These are phyloP conservation scores for Leccinum incarnatum DNA, from an alignment of 768 basidiomycete species.

Conservation along the genomic window DNA sequence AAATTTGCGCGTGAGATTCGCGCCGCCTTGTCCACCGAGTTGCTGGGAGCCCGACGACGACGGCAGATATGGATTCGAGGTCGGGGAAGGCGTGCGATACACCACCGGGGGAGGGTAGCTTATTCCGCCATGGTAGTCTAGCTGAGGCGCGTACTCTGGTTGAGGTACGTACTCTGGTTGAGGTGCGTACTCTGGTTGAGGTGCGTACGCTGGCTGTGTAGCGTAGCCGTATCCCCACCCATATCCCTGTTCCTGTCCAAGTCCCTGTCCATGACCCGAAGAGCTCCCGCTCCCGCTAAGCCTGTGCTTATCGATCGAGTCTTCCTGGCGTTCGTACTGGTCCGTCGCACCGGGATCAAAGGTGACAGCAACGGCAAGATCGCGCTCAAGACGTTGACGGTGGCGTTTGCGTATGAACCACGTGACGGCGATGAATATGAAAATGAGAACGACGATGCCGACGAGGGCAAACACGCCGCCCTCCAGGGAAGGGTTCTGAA, in stretches of 20 bases:
- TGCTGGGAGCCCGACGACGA: constrained; percentile 14
- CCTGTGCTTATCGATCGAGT: constrained; percentile 18
- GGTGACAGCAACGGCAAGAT: constrained; percentile 43
- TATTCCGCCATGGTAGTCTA: constrained; percentile 19
- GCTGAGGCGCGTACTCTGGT: constrained; percentile 18
- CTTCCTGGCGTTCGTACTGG: constrained; percentile 26
- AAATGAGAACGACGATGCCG: constrained; percentile 45
- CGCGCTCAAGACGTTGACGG: constrained; percentile 36
- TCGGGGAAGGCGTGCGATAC: constrained; percentile 7
- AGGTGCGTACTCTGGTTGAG: constrained; percentile 14
- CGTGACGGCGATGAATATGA: constrained; percentile 44
- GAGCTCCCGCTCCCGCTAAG: constrained; percentile 21
- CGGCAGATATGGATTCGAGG: constrained; percentile 6
- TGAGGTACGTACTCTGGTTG: constrained; percentile 18
- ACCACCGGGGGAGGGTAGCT: constrained; percentile 10
- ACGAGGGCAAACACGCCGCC: constrained; percentile 55
- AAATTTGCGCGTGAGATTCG: constrained; percentile 34
- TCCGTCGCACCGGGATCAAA: constrained; percentile 44
- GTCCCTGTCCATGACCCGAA: constrained; percentile 17
- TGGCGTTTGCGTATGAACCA: constrained; percentile 49
- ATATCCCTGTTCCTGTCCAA: neutral
- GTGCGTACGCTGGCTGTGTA: constrained; percentile 18
- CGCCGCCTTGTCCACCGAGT: constrained; percentile 22
- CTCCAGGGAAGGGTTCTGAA: constrained; percentile 64
- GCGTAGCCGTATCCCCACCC: constrained; percentile 19